Evolutionary conservation across 73 alveolate genomes (phyloP).

Genomic region (Uronychia binucleata): DNA sequence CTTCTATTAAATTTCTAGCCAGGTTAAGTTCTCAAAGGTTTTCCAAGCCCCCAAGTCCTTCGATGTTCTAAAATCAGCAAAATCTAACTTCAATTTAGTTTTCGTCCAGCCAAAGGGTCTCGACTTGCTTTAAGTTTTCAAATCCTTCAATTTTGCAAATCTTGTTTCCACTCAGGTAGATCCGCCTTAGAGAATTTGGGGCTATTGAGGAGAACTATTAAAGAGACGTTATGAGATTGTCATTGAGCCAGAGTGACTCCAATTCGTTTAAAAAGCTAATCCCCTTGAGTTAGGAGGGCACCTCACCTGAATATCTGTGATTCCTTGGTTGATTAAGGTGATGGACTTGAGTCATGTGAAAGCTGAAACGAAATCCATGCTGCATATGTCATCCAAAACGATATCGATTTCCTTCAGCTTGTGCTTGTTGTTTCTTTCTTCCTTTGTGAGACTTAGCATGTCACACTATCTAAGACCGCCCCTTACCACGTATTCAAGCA

Average conservation of each 20-base stretch:
- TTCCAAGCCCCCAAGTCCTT: conserved; percentile 21
- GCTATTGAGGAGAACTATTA: neutral
- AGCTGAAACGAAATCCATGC: conserved; percentile 62
- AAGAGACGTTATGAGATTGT: conserved; percentile 8
- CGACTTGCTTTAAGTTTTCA: conserved; percentile 15
- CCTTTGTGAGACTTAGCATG: conserved; percentile 24
- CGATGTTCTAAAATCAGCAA: neutral
- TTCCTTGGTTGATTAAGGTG: conserved; percentile 63
- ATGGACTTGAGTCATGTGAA: conserved; percentile 63
- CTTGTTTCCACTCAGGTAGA: neutral
- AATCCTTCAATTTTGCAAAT: conserved; percentile 25
- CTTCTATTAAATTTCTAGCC: neutral
- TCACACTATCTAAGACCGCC: neutral
- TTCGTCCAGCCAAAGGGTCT: conserved; percentile 28
- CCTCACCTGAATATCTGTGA: conserved; percentile 58
- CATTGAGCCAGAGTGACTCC: conserved; percentile 30
- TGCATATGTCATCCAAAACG: conserved; percentile 64
- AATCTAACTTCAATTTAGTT: conserved; percentile 2
- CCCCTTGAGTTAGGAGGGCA: conserved; percentile 1
- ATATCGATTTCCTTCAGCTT: conserved; percentile 59
- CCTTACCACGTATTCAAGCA: neutral
- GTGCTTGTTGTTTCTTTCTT: conserved; percentile 47
- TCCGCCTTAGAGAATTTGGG: neutral
- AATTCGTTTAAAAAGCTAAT: conserved; percentile 15
- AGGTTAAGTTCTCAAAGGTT: conserved; percentile 1